phyloP scores from a whole-genome alignment of 352 stramenopile genomes.

The Pythium scleroteichum region DNA sequence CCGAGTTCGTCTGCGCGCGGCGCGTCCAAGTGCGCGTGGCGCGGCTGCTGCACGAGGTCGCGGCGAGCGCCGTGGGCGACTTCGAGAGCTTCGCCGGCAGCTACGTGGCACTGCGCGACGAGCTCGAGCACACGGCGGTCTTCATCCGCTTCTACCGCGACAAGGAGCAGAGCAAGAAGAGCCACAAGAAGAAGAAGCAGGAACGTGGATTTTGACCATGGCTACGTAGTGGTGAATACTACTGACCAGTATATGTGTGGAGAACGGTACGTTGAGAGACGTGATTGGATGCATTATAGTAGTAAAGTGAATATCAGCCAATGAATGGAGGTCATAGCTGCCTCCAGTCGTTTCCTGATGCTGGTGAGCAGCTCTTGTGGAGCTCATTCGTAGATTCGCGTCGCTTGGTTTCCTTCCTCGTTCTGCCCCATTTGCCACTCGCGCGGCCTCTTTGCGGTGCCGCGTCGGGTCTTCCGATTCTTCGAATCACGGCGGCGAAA shows the following conservation, averaged over 20 bases:
- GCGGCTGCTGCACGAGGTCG: conserved; percentile 53
- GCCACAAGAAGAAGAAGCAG: conserved; percentile 30
- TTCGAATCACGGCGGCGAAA: conserved; percentile 29
- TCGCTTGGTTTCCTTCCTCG: neutral
- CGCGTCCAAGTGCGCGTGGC: conserved; percentile 68
- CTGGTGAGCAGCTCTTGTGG: neutral
- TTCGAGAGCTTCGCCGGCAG: conserved; percentile 29
- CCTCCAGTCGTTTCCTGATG: conserved; percentile 31
- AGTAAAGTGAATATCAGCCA: conserved; percentile 13
- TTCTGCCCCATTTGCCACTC: conserved; percentile 36
- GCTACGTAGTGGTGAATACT: conserved; percentile 10
- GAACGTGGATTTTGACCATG: conserved; percentile 20
- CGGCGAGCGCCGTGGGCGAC: conserved; percentile 53
- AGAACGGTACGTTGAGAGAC: neutral
- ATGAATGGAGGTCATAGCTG: neutral
- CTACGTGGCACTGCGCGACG: conserved; percentile 29
- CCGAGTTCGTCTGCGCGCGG: conserved; percentile 71
- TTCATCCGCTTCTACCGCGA: conserved; percentile 45
- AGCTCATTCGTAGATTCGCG: neutral
- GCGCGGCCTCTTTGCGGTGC: conserved; percentile 26
- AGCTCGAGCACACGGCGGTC: conserved; percentile 35
- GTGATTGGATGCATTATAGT: conserved; percentile 22
- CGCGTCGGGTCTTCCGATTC: conserved; percentile 36
- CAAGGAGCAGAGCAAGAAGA: conserved; percentile 14
- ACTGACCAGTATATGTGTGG: neutral